Base-by-base conservation (phyloP, 1,284 basidiomycete species). In the Apiotrichum laibachii region DNA sequence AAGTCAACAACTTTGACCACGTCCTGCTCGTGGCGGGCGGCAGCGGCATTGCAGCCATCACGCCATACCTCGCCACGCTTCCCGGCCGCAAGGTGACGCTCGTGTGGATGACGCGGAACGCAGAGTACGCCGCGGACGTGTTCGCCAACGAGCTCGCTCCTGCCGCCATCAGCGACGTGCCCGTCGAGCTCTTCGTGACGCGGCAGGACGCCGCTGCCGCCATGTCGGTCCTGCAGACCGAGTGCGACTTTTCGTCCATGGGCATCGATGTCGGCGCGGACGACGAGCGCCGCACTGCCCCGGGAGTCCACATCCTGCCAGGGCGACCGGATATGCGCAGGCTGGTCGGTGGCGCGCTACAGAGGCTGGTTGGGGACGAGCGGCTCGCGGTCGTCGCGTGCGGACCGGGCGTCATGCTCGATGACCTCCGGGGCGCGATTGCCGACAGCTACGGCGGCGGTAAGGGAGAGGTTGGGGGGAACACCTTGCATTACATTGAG, bases 11-110 rank as follows among this genome's bases (percentile, higher is more conserved):
- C 13, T 73, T 56, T 48, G 67, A 70, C 22, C 54, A 59, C 35
- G 55, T 66, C 40, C 48, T 67, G 18, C 53, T 71, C 45, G 53
- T 68, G 21, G 68, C 68, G 4, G 69, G 69, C 10, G 69, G 69
- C 18, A 67, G 63, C 53, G 69, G 69, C 26, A 65, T 71, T 44
- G 65, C 69, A 2, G 63, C 67, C 2, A 50, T 65, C 21, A 56
- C 69, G n/a, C 66, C 69, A 9, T 68, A 69, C 50, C 26, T 69
- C 22, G 56, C 60, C 26, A 50, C 61, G 2, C 44, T 68, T 2
- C 26, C 42, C 21, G 33, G 31, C 8, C 51, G 55, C 16, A 19
- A 48, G 4, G 51, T 67, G 12, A 60, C 60, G 1, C 16, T 72
- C 21, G 59, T 72, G 6, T 70, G 70, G 70, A 48, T 55, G n/a